A percentile compares a stretch with the other conserved stretches of the same genome.
These are phyloP conservation scores for Ramaria sp. DNA, from an alignment of 768 basidiomycete species.

Conservation along the genomic window DNA sequence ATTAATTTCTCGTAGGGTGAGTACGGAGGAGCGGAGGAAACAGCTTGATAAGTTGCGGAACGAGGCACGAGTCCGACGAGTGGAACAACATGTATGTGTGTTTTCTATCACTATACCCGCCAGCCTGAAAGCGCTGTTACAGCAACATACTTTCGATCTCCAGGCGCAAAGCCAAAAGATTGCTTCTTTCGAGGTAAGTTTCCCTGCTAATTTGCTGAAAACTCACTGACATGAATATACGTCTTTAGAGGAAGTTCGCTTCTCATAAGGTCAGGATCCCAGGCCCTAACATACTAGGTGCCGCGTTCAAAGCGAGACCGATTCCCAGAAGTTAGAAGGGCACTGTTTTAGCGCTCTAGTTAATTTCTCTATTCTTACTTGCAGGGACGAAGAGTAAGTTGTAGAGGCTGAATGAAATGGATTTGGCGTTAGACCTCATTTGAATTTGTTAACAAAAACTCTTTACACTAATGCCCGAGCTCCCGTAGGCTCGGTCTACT, in stretches of 20 bases:
- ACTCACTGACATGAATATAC: neutral
- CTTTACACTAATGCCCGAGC: no score
- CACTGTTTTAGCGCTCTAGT: no score
- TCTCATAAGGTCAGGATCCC: neutral
- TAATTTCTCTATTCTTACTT: no score
- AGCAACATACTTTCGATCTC: slow-evolving; percentile 18
- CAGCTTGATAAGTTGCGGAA: slow-evolving; percentile 62
- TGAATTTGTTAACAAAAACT: no score
- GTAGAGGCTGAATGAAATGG: no score
- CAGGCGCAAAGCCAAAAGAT: slow-evolving; percentile 19
- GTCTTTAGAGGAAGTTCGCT: neutral
- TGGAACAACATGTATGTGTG: slow-evolving; percentile 10
- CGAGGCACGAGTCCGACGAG: slow-evolving; percentile 39
- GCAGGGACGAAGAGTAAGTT: no score
- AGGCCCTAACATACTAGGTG: neutral
- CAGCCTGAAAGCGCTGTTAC: neutral
- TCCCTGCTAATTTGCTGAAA: neutral
- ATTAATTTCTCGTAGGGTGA: slow-evolving; percentile 14
- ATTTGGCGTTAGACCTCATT: no score
- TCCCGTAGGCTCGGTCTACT: no score
- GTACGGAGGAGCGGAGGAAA: slow-evolving; percentile 57
- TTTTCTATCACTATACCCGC: neutral
- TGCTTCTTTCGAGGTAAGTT: slow-evolving; percentile 14
- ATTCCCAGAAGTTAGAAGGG: neutral
- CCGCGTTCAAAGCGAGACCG: slow-evolving; percentile 2